A percentile compares a stretch with the other conserved stretches of the same genome.
These are phyloP conservation scores for Colletotrichum magnum DNA, from an alignment of 2,329 filamentous ascomycete species.

Conservation along the genomic window DNA sequence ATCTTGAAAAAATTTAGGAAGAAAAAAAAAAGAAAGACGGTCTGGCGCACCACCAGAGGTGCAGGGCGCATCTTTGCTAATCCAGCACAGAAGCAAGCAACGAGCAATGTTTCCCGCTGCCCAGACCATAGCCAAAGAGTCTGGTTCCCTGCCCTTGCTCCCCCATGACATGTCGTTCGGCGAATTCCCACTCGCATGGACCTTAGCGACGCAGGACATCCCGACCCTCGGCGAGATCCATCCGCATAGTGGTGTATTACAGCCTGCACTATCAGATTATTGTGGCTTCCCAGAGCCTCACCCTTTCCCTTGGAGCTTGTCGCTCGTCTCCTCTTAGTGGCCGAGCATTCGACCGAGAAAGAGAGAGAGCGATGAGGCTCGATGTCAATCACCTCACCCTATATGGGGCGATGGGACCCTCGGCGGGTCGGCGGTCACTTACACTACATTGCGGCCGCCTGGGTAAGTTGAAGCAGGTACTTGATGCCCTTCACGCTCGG, in stretches of 20 bases:
- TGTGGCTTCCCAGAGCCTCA: background rate
- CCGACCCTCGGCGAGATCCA: constrained; percentile 27
- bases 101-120: too few species aligned
- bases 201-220: constrained; percentile 18
- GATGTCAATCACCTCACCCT: constrained; percentile 1
- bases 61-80: too few species aligned
- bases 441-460: too few species aligned
- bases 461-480: too few species aligned
- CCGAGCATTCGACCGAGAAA: constrained; percentile 39
- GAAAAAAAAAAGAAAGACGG: too few species aligned
- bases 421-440: too few species aligned
- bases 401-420: too few species aligned
- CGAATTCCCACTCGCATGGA: constrained; percentile 12
- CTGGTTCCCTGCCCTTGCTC: constrained; percentile 25
- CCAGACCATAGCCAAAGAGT: constrained; percentile 17
- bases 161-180: constrained; percentile 17
- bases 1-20: background rate
- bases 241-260: background rate
- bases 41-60: too few species aligned
- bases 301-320: background rate
- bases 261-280: background rate
- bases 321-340: constrained; percentile 35
- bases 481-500: too few species aligned
- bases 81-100: too few species aligned
- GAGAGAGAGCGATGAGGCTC: constrained; percentile 11